phyloP scores from a whole-genome alignment of 257 asterid genomes.

The Ligustrum vulgare region DNA sequence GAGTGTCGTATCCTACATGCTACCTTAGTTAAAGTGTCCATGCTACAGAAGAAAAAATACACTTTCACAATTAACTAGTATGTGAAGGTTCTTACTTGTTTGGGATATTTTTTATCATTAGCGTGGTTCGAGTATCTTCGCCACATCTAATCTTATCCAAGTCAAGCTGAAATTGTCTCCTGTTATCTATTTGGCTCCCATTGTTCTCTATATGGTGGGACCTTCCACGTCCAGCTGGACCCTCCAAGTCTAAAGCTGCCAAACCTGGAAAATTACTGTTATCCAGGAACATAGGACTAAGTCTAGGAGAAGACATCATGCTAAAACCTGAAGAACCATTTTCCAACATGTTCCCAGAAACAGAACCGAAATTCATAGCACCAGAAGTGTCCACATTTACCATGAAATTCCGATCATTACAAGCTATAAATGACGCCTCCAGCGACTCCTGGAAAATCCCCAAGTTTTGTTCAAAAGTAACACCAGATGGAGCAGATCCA shows the following conservation, averaged over 20 bases:
- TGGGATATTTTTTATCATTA: constrained; percentile 84
- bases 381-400: constrained; percentile 15
- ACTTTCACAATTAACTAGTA: not conserved
- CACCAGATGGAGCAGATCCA: constrained; percentile 74
- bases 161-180: constrained; percentile 60
- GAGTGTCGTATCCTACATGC: too few relatives aligned
- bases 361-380: not conserved
- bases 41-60: too few relatives aligned
- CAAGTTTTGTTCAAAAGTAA: constrained; percentile 37
- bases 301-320: constrained; percentile 40
- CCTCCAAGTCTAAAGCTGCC: constrained; percentile 35
- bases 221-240: constrained; percentile 36
- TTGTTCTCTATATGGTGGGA: constrained; percentile 36
- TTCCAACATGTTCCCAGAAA: constrained; percentile 16
- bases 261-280: constrained; percentile 34
- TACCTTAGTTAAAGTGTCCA: too few relatives aligned
- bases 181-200: constrained; percentile 47
- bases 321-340: constrained; percentile 45
- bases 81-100: constrained; percentile 55
- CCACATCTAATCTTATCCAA: constrained; percentile 61
- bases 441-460: constrained; percentile 48
- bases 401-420: constrained; percentile 33
- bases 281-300: constrained; percentile 36
- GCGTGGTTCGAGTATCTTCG: constrained; percentile 68
- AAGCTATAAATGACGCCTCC: constrained; percentile 27